Evolutionary conservation across 2,329 filamentous ascomycete genomes (phyloP), one percentile per base, ranked within the genome.

Genomic region (Cercospora canescens): DNA sequence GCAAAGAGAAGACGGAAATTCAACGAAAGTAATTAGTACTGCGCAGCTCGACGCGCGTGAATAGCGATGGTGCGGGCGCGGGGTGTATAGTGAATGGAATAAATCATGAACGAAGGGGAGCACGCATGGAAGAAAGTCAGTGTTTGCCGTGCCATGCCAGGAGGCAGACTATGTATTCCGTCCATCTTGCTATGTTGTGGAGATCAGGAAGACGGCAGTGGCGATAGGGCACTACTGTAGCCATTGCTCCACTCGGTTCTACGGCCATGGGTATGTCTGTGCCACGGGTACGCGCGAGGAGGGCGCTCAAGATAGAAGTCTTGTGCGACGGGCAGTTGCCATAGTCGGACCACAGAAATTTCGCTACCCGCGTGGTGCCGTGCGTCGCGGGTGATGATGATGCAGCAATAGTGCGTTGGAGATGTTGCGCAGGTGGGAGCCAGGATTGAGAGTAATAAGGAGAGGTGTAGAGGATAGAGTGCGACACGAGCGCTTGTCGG

Each of bases 381-480:
- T 39, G 57, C 59, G 30, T 32, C 30, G 5, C 9, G 30, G 30
- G 30, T 8, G 32, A 35, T n/a, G 32, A 35, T 35, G 32, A n/a
- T n/a, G n/a, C n/a, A n/a, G n/a, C n/a, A n/a, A n/a, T n/a, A n/a
- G n/a, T 59, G 61, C 59, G 63, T 62, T 16, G 14, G 26, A 26
- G 39, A 21, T 45, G 14, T 45, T 21, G 39, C 39, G 39, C 39
- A 34, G 18, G 56, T 52, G 30, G 35, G 14, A 14, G 45, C 63
- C 41, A 16, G 54, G 63, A 65, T 65, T 39, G 41, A 54, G 56
- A 65, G 63, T 56, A n/a, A n/a, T n/a, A 65, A 61, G 57, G 63
- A 41, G 34, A n/a, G 37, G 54, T 50, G 37, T 58, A 39, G 34
- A 39, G 34, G 26, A 64, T 57, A 54, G 30, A 54, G 56, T 54